Conservation (phyloP, 2,329 filamentous ascomycete species). For the Diaporthe citri region DNA sequence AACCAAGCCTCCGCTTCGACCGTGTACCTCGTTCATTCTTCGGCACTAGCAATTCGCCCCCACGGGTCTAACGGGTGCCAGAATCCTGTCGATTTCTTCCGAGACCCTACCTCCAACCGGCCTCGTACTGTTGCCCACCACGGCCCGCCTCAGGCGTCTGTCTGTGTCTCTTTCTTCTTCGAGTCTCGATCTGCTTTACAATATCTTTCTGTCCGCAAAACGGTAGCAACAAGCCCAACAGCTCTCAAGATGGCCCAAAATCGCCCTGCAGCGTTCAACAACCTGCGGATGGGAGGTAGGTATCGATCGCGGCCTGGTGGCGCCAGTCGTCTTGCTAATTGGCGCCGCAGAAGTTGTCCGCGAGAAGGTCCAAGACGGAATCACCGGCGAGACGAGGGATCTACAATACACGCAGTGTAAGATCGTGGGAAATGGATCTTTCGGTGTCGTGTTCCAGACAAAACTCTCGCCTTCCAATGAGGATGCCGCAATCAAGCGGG, state of each 20-base stretch:
- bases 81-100: constrained; percentile 17
- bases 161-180: constrained; percentile 42
- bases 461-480: constrained; percentile 98
- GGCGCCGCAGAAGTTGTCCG: constrained; percentile 85
- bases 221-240: constrained; percentile 45
- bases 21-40: not conserved
- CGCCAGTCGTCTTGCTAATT: constrained; percentile 44
- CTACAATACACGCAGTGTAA: constrained; percentile 99
- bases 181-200: constrained; percentile 39
- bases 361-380: constrained; percentile 98
- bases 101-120: constrained; percentile 5
- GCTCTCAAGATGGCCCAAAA: constrained; percentile 81
- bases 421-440: constrained; percentile 98
- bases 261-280: constrained; percentile 88
- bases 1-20: constrained; percentile 5
- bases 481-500: constrained; percentile 98
- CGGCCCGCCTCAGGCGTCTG: constrained; percentile 47
- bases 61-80: constrained; percentile 29
- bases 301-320: constrained; percentile 45
- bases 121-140: constrained; percentile 48
- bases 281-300: constrained; percentile 97
- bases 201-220: constrained; percentile 37
- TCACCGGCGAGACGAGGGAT: constrained; percentile 96
- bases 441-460: constrained; percentile 98
- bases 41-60: constrained; percentile 14